These are phyloP conservation scores for Sambucus nigra DNA, from an alignment of 129 eudicot species.

Conservation along the genomic window DNA sequence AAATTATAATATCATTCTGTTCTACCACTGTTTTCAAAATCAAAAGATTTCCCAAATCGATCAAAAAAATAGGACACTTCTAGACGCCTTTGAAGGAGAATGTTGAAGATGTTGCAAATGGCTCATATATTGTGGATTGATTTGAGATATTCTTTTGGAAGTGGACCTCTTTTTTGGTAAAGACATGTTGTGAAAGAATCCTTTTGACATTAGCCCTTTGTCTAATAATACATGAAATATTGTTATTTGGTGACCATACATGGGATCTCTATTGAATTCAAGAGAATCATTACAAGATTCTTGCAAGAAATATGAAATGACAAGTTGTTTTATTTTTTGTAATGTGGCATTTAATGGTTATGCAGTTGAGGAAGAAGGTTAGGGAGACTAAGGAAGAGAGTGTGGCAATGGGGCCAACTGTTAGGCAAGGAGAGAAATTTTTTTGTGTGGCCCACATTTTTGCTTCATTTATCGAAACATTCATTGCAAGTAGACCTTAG, in stretches of 20 bases:
- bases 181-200: no score
- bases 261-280: background rate
- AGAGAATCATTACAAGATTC: background rate
- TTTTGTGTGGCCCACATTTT: slow-evolving; percentile 43
- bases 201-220: no score
- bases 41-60: no score
- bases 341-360: background rate
- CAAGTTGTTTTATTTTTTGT: background rate
- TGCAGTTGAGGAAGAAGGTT: slow-evolving; percentile 27
- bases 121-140: no score
- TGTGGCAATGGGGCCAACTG: slow-evolving; percentile 34
- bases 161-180: background rate
- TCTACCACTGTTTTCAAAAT: no score
- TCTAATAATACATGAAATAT: no score
- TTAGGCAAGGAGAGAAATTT: slow-evolving; percentile 26
- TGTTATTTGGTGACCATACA: no score
- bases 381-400: slow-evolving; percentile 44
- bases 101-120: no score
- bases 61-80: no score
- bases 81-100: no score
- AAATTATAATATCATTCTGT: no score
- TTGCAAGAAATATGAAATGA: background rate
- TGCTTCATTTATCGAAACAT: slow-evolving; percentile 40
- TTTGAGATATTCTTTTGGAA: background rate
- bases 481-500: slow-evolving; percentile 20